Evolutionary conservation across 441 rosid species (phyloP).

Genomic region (Pelargonium exstipulatum): DNA sequence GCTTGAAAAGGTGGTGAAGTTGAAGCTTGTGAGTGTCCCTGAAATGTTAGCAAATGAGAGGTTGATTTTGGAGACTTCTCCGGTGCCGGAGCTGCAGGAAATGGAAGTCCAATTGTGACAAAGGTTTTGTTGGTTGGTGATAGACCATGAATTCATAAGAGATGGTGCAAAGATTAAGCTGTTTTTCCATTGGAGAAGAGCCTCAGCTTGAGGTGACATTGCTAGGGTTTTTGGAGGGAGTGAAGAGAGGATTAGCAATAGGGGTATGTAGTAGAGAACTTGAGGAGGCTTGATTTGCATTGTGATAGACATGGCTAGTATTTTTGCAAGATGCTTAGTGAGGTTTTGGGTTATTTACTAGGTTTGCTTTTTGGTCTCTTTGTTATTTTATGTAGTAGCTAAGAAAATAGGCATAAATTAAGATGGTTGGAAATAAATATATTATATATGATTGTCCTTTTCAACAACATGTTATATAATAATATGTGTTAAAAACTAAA

Average conservation of each 20-base stretch:
- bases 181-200: conserved; percentile 1
- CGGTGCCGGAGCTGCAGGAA: neutral
- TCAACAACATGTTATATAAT: too few relatives aligned
- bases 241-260: neutral
- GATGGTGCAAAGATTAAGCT: neutral
- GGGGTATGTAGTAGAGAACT: neutral
- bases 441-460: too few relatives aligned
- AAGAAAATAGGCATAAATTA: too few relatives aligned
- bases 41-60: neutral
- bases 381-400: too few relatives aligned
- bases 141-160: neutral
- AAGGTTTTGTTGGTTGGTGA: neutral
- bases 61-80: neutral
- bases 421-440: too few relatives aligned
- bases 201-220: neutral
- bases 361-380: too few relatives aligned
- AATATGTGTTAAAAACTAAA: too few relatives aligned
- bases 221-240: neutral
- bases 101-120: neutral
- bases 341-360: too few relatives aligned
- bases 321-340: too few relatives aligned
- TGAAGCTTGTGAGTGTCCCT: neutral
- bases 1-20: neutral
- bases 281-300: neutral
- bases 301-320: neutral